Base-by-base conservation (phyloP, 2,329 filamentous ascomycete genomes). In the Beauveria brongniartii region DNA sequence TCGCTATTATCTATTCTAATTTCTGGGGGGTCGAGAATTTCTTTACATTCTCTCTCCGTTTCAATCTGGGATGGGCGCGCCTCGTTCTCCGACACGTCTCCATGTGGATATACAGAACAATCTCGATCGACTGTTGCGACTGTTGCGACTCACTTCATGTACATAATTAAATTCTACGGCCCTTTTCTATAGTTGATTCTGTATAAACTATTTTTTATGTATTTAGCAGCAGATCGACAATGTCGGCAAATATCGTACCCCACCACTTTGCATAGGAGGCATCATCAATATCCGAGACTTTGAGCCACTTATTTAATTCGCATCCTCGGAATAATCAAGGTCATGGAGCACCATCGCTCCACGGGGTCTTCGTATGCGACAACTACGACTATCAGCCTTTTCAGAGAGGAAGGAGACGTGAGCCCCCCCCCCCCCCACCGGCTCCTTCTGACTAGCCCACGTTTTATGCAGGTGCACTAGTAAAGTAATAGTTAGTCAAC, bases 41-140 rank as follows among this genome's bases (percentile, higher is more conserved):
- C 22, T 30, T 7, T n/a, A 24, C 37, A 30, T 18, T 51, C 14
- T 40, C 22, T 41, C 20, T 26, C 5, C 34, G 43, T 20, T 59
- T 59, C 47, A 41, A 44, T 52, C 44, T 52, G 10, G 5, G 47
- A 12, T 20, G 24, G 55, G 22, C 18, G n/a, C 18, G 12, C 24
- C 43, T 22, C 47, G 8, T 44, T 40, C 30, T 10, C 22, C 3
- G n/a, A 46, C 40, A 40, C 20, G 24, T 58, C 37, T 50, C 22
- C 30, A 56, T 37, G 44, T 43, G 59, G 59, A 56, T 26, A 52
- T 50, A 51, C 54, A 52, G 46, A 24, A 61, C 48, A 63, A 54
- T 24, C 41, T 34, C 47, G 28, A 50, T 46, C 50, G 8, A 30
- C 12, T 24, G 7, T 50, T 40, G 41, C 50, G 8, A 30, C 12